Conservation (phyloP, 371 early-diverging fungal species). For the Apophysomyces variabilis region DNA sequence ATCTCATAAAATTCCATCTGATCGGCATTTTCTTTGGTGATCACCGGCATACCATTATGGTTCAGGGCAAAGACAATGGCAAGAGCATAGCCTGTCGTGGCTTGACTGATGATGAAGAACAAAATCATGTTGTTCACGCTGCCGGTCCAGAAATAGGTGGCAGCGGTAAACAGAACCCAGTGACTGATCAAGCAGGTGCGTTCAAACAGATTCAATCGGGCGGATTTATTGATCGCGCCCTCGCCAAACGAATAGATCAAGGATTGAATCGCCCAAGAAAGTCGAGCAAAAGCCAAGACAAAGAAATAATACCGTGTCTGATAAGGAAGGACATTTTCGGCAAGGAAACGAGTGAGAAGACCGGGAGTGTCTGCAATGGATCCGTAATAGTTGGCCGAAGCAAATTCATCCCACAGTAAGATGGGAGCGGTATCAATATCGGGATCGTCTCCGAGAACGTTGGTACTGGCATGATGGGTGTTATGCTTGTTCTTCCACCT, state of each 20-base stretch:
- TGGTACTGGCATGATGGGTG: slow-evolving; percentile 87
- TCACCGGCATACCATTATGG: slow-evolving; percentile 90
- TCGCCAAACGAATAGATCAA: slow-evolving; percentile 61
- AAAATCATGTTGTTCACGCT: slow-evolving; percentile 59
- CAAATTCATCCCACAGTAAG: slow-evolving; percentile 86
- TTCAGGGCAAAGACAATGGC: slow-evolving; percentile 85
- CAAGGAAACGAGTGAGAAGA: slow-evolving; percentile 68
- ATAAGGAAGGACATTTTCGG: slow-evolving; percentile 59
- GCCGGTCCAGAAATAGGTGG: slow-evolving; percentile 59
- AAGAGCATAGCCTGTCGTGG: slow-evolving; percentile 77
- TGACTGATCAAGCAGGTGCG: slow-evolving; percentile 64
- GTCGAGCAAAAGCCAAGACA: slow-evolving; percentile 77
- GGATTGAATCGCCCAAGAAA: slow-evolving; percentile 79
- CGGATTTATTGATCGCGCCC: slow-evolving; percentile 59
- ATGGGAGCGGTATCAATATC: slow-evolving; percentile 89
- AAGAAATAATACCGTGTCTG: slow-evolving; percentile 85
- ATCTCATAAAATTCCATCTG: slow-evolving; percentile 80
- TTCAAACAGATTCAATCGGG: slow-evolving; percentile 60
- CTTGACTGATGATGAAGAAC: slow-evolving; percentile 74
- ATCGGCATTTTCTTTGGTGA: slow-evolving; percentile 70
- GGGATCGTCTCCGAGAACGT: slow-evolving; percentile 84
- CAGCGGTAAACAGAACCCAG: slow-evolving; percentile 71
- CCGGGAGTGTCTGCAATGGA: slow-evolving; percentile 51
- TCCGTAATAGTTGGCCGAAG: slow-evolving; percentile 73
- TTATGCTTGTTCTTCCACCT: slow-evolving; percentile 93